Evolutionary conservation across 306 rosid species (phyloP), one percentile per base, ranked within the genome.

Genomic region (Dryas octopetala): DNA sequence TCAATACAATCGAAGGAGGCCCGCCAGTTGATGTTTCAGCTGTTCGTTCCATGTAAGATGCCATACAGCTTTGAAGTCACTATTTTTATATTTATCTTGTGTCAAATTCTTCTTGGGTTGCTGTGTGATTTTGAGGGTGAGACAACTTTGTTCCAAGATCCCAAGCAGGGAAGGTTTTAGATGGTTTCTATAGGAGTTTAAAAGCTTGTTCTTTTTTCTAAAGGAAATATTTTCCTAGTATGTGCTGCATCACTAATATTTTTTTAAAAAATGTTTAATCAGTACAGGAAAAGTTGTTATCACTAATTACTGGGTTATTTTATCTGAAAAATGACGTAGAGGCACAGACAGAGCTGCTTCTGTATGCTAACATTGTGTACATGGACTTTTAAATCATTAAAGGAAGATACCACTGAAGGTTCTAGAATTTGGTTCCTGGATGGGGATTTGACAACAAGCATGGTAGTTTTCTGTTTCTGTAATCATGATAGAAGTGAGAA

Each of bases 1-100:
- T 91, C 71, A 90, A 91, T 83, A 94, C 97, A 68, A 95, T 95
- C n/a, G 98, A 90, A 87, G 91, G 97, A 74, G 95, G 96, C 73
- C 98, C 97, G 0, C 98, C 96, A 12, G 97, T 95, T 75, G 98
- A 91, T 88, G 98, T 95, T 87, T 85, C 95, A 71, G 84, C 96
- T 70, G 93, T 91, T 86, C 96, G 96, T 82, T 90, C 95, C 61
- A 95, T 95, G 98, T 94, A 94, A 91, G 98, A 89, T 79, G 54
- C 60, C 76, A 43, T 80, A 76, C 78, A 49, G 82, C 82, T 82
- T 62, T 60, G 38, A 64, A 49, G 15, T 64, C 51, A 43, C 54
- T 51, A 51, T 38, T 38, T 51, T 43, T 43, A 32, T 74, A 46
- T 69, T 76, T 75, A 17, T 48, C 58, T 45, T 52, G 57, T n/a